Evolutionary conservation across 2,329 filamentous ascomycete species (phyloP), one percentile per base, ranked within the genome.

Genomic region (Fusarium hainanense): DNA sequence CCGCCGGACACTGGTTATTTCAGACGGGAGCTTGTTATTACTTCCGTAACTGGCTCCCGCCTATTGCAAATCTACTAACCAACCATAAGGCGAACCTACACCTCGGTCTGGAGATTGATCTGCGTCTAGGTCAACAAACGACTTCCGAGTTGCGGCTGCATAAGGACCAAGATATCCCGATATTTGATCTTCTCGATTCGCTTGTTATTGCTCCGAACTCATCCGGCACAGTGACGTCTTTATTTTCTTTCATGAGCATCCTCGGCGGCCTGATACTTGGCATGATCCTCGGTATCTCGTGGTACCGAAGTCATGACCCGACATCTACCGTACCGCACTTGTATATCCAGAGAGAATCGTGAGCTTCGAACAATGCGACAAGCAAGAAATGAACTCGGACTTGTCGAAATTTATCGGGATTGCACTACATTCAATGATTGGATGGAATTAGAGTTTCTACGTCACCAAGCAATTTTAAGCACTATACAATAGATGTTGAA

Each of bases 251-350:
- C 48, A 62, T 71, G 32, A 51, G 44, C 32, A 58, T 60, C 62
- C 58, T 74, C 72, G 70, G 72, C 72, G 72, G 58, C 58, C 40
- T 25, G 25, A 44, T 18, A 59, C 30, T 59, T 41, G 51, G 50
- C 54, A 58, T 69, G 66, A 74, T 72, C 70, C 69, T 74, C 72
- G 72, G 72, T 63, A 71, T 63, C 61, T 58, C 63, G 63, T 71
- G 70, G 52, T 58, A 62, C 67, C 59, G 56, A 64, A 61, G 51
- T 50, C 57, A 70, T 66, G 59, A 61, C 54, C 70, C 66, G 63
- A 65, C 42, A 49, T 58, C 55, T 54, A 57, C 59, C 57, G 57
- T 51, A 47, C 58, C 60, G 62, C 49, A 70, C 67, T 70, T 68
- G 40, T 40, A 70, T 48, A 52, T 58, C 62, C 66, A 63, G 42